Conservation (phyloP, 1,284 basidiomycete genomes). For the Lignosus rhinocerotis region DNA sequence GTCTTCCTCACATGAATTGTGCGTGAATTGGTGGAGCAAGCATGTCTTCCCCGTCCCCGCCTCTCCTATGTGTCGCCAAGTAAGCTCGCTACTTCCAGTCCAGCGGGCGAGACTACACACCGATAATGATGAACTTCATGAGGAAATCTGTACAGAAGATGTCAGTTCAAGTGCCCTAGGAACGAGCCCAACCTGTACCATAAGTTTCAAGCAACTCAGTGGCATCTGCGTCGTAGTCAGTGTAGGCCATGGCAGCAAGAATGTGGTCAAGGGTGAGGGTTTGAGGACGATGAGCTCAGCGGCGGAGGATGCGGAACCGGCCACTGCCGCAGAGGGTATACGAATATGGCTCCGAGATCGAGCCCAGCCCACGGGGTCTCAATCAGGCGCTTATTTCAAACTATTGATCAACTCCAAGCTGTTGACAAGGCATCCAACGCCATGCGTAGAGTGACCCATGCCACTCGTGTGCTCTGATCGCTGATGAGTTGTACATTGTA, state of each 20-base stretch:
- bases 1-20: slow-evolving; percentile 80
- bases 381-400: neutral
- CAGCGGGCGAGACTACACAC: slow-evolving; percentile 42
- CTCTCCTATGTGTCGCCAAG: slow-evolving; percentile 62
- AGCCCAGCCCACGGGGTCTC: slow-evolving; percentile 16
- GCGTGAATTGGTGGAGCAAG: slow-evolving; percentile 92
- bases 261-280: neutral
- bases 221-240: slow-evolving; percentile 73
- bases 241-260: slow-evolving; percentile 21
- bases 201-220: slow-evolving; percentile 94
- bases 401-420: neutral
- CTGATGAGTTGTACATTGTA: neutral
- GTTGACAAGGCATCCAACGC: too few relatives aligned
- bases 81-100: neutral
- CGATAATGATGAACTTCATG: slow-evolving; percentile 97
- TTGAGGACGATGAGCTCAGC: slow-evolving; percentile 6
- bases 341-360: slow-evolving; percentile 20
- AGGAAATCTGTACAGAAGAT: slow-evolving; percentile 75
- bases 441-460: too few relatives aligned
- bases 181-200: slow-evolving; percentile 45
- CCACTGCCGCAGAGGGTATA: slow-evolving; percentile 21
- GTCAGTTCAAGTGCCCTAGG: neutral
- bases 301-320: slow-evolving; percentile 12
- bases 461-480: too few relatives aligned
- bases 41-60: slow-evolving; percentile 97